phyloP scores from a whole-genome alignment of 257 asterid genomes.

The Fraxinus pennsylvanica region DNA sequence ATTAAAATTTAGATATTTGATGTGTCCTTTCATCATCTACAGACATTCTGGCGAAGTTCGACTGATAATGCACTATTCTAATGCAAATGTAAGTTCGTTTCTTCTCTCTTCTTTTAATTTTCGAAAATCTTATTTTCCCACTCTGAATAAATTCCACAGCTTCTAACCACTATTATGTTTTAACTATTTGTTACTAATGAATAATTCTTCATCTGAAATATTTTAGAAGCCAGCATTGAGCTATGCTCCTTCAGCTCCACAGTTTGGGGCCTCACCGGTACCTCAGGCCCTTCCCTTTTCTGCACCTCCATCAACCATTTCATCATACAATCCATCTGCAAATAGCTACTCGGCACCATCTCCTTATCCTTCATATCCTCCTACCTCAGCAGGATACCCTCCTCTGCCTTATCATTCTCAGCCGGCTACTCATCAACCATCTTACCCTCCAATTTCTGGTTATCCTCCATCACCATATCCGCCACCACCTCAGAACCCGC shows the following conservation, averaged over 20 bases:
- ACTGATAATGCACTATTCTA: conserved; percentile 77
- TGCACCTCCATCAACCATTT: conserved; percentile 37
- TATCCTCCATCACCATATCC: conserved; percentile 46
- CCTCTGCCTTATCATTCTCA: conserved; percentile 43
- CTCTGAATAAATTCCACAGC: not conserved
- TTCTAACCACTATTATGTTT: not conserved
- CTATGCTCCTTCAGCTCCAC: conserved; percentile 43
- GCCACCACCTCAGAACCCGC: conserved; percentile 45
- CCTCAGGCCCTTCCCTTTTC: conserved; percentile 39
- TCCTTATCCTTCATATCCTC: conserved; percentile 38
- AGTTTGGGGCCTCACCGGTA: conserved; percentile 22
- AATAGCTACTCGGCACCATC: conserved; percentile 37
- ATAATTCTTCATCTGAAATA: not conserved
- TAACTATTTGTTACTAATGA: conserved; percentile 4
- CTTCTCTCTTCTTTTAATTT: not conserved
- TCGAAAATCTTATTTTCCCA: not conserved
- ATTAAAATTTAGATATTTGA: conserved; percentile 8
- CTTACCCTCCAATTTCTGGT: conserved; percentile 32
- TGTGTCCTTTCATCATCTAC: conserved; percentile 22
- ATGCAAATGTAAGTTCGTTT: conserved; percentile 55
- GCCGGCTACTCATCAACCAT: conserved; percentile 40
- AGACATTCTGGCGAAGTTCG: conserved; percentile 94
- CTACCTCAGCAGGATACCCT: conserved; percentile 43
- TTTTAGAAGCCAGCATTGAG: conserved; percentile 44
- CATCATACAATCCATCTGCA: conserved; percentile 34